Evolutionary conservation across 2,329 filamentous ascomycete genomes (phyloP), one percentile per base, ranked within the genome.

Genomic region (Chaetomium olivaceum): DNA sequence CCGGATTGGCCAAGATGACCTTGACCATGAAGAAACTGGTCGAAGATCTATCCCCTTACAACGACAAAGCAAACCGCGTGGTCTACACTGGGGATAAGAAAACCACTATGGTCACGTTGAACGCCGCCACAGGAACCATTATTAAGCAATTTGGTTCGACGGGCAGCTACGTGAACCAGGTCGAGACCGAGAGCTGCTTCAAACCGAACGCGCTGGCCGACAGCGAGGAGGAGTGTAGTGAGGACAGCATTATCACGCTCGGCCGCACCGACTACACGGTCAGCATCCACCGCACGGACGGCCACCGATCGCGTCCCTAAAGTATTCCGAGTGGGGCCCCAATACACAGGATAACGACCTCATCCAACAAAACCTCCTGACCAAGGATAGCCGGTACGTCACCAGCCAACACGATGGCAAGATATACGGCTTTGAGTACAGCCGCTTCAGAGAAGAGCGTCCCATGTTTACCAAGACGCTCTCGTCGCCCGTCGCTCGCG

Each of bases 81-180:
- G 89, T 95, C 12, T 98, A 97, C 76, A 96, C 91, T 0, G 94
- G 93, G 7, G 89, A 93, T 74, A 98, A 97, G 80, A 92, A 91
- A 78, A 97, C 91, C 1, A 92, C 90, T 9, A 87, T 97, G 75
- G 91, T 96, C 67, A 96, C 92, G 0, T 85, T 99, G 29, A 92
- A 98, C 76, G 94, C 93, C 21, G 87, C 88, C 36, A 96, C 90
- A 1, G 95, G 95, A 48, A 86, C 86, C 55, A 88, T 97, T 51
- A 79, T 95, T 51, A 93, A 92, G 71, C 91, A 90, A 74, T 97
- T 97, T 74, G 92, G 92, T 61, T 88, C 91, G 4, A 82, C 85
- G 60, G 91, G 90, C 4, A 83, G 85, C 16, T 86, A 89, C 31
- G 83, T 89, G 54, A 87, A 90, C 69, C 83, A 90, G 67, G 86